These are phyloP conservation scores for Lipomyces yarrowii DNA, from an alignment of 1,139 yeast genomes.

Conservation along the genomic window DNA sequence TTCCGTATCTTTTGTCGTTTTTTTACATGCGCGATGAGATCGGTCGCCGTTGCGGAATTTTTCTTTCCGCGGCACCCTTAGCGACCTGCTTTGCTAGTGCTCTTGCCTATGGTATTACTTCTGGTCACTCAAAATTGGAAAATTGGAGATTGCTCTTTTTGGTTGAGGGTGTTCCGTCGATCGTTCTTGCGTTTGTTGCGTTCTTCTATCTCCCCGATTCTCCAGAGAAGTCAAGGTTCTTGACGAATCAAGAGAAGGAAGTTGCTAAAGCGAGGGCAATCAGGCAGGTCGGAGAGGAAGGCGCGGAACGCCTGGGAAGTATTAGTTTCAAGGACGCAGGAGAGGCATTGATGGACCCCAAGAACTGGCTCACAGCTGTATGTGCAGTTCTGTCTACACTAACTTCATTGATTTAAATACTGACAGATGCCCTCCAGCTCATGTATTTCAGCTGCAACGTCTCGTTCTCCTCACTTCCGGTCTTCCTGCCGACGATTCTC, in stretches of 20 bases:
- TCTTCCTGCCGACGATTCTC: slow-evolving; percentile 34
- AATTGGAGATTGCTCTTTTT: slow-evolving; percentile 73
- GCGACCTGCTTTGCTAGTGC: slow-evolving; percentile 37
- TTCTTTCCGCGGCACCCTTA: slow-evolving; percentile 49
- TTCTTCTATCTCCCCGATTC: slow-evolving; percentile 56
- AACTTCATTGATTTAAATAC: too few relatives aligned
- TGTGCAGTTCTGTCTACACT: neutral
- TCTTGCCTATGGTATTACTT: slow-evolving; percentile 30
- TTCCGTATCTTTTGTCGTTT: slow-evolving; percentile 37
- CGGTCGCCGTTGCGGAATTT: slow-evolving; percentile 57
- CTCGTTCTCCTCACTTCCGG: slow-evolving; percentile 34
- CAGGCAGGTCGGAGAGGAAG: slow-evolving; percentile 32
- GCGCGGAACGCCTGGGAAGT: slow-evolving; percentile 31
- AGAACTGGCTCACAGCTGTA: slow-evolving; percentile 26
- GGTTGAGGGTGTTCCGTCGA: slow-evolving; percentile 64
- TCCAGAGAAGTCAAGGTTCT: neutral
- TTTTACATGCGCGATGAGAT: slow-evolving; percentile 43
- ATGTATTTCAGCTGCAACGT: slow-evolving; percentile 41
- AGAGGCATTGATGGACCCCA: slow-evolving; percentile 33
- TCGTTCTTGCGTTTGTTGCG: slow-evolving; percentile 62
- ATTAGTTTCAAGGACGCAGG: slow-evolving; percentile 14
- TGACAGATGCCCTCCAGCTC: slow-evolving; percentile 28
- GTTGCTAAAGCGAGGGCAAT: slow-evolving; percentile 44
- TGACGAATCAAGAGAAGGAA: slow-evolving; percentile 45
- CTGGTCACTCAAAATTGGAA: slow-evolving; percentile 21